Base-by-base conservation (phyloP, 805 yeast species). In the Blastobotrys muscicola region DNA sequence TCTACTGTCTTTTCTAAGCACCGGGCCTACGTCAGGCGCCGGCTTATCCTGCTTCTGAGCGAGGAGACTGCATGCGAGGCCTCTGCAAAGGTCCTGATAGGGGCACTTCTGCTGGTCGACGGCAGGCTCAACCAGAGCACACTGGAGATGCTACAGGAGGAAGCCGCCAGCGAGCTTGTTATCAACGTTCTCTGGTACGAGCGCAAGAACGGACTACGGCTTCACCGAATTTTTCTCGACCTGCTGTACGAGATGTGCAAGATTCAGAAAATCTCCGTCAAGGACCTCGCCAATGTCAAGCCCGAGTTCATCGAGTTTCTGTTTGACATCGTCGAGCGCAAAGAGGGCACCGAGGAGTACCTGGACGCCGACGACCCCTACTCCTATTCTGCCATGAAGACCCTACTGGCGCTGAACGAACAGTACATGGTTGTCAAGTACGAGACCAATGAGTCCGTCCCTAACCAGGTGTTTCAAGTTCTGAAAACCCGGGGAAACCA, bases 321-420 rank as follows among this genome's bases (percentile, higher is more conserved):
- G 41, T 71, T 78, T 51, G 56, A 64, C 12, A 62, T 72, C 0
- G 57, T 81, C 14, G 71, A 71, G 8, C 26, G 26, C 26, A 20
- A 20, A 20, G 26, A 20, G 26, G 26, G 26, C 26, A 47, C 46
- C n/a, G 47, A 55, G 34, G 57, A 50, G 23, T 57, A 53, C 29
- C 55, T 55, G 38, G 58, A 57, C 23, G 39, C 50, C 10, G 75
- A 72, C 37, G 80, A 81, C 56, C 72, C 77, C 10, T 70, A 69
- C 49, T 81, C 78, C 55, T 77, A 76, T 48, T 75, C 84, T 33
- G 78, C 81, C 48, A 79, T 87, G 65, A 80, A 78, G 54, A 65
- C 85, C 11, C 60, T 89, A 9, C 65, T 89, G 33, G 79, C 86
- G 1, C 66, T 89, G 20, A 89, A 89, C 61, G 96, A 89, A 58